Conservation (phyloP, 148 eudicot species). For the Euryodendron excelsum region DNA sequence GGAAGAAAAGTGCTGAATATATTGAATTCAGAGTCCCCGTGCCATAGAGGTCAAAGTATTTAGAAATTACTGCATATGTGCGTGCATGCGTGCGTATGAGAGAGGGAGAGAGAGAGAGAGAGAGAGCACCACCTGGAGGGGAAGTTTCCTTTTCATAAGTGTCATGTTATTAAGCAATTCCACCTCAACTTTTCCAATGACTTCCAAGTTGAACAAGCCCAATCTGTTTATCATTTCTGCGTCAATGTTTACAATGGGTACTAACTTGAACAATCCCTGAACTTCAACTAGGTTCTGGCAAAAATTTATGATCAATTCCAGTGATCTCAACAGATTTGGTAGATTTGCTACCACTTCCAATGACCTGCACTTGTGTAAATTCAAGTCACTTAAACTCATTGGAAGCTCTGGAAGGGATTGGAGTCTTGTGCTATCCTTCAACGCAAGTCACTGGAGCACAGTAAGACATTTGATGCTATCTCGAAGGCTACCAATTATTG, state of each 20-base stretch:
- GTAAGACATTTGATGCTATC: not conserved
- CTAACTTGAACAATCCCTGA: constrained; percentile 1
- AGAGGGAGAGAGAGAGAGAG: too few species aligned
- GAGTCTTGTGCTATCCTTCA: not conserved
- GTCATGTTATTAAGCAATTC: not conserved
- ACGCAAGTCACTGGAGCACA: not conserved
- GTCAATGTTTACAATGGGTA: not conserved
- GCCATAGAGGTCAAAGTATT: not conserved
- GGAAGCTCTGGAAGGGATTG: constrained; percentile 11
- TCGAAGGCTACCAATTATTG: not conserved
- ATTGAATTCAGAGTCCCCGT: not conserved
- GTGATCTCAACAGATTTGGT: not conserved
- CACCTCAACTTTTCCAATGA: not conserved
- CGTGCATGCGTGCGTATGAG: too few species aligned
- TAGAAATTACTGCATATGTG: too few species aligned
- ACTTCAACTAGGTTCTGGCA: too few species aligned
- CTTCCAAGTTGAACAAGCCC: not conserved
- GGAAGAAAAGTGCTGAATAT: not conserved
- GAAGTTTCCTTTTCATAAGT: too few species aligned
- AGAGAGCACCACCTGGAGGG: too few species aligned
- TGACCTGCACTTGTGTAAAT: not conserved
- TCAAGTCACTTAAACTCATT: not conserved
- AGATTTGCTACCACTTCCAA: not conserved
- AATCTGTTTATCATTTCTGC: not conserved
- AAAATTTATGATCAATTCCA: too few species aligned